Conservation (phyloP, 1,139 yeast genomes). For the Pneumocystis canis region DNA sequence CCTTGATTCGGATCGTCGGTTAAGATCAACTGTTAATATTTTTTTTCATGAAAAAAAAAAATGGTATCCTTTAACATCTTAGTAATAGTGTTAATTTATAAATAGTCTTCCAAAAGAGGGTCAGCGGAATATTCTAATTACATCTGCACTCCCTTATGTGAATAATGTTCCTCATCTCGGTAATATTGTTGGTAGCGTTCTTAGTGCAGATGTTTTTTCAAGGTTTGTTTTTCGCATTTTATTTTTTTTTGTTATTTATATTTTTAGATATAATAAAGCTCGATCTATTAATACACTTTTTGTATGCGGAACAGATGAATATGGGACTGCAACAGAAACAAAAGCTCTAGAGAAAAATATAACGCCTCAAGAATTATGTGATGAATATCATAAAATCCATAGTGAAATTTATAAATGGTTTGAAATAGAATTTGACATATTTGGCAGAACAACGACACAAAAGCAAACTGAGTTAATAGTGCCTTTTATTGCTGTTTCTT, state of each 20-base stretch:
- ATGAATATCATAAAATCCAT: constrained; percentile 76
- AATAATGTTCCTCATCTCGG: constrained; percentile 98
- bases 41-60: not conserved
- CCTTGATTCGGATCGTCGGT: not conserved
- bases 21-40: not conserved
- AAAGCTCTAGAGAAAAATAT: constrained; percentile 89
- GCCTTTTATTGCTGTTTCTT: not conserved
- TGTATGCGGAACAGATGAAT: constrained; percentile 95
- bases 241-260: not conserved
- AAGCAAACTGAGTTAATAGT: constrained; percentile 54
- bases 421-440: constrained; percentile 82
- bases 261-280: constrained; percentile 59
- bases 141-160: constrained; percentile 94
- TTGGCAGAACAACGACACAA: constrained; percentile 90
- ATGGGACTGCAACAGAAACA: constrained; percentile 98
- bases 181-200: constrained; percentile 85
- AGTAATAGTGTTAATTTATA: not conserved
- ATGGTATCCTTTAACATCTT: not conserved
- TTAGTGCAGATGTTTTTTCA: constrained; percentile 86
- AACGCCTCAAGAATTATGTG: constrained; percentile 76
- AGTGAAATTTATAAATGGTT: constrained; percentile 91
- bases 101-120: constrained; percentile 43
- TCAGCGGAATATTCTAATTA: constrained; percentile 69
- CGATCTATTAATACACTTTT: constrained; percentile 77
- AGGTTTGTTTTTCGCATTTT: not conserved